Evolutionary conservation across 495 filamentous ascomycete genomes (phyloP).

Genomic region (Amorphotheca resinae): DNA sequence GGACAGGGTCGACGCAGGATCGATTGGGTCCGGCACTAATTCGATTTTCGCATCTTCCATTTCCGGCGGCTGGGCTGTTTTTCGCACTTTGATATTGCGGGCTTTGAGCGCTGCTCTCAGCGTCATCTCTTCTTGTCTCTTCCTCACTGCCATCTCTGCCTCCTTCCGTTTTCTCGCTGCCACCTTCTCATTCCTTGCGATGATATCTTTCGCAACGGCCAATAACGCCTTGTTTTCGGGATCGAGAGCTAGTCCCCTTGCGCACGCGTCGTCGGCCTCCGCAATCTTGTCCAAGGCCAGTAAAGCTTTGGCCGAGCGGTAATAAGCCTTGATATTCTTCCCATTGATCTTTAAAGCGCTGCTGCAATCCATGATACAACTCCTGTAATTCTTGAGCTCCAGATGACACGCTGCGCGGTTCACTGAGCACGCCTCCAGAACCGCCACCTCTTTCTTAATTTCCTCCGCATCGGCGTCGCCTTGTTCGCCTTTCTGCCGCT

Average conservation of each 20-base stretch:
- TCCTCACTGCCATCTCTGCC: slow-evolving; percentile 38
- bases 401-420: slow-evolving; percentile 85
- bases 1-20: slow-evolving; percentile 53
- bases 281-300: slow-evolving; percentile 56
- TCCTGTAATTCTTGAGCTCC: slow-evolving; percentile 60
- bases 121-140: slow-evolving; percentile 41
- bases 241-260: slow-evolving; percentile 58
- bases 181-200: slow-evolving; percentile 31
- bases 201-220: slow-evolving; percentile 39
- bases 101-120: slow-evolving; percentile 60
- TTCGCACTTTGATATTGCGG: slow-evolving; percentile 52
- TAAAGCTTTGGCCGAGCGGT: slow-evolving; percentile 66
- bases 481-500: slow-evolving; percentile 21
- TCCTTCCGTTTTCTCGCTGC: slow-evolving; percentile 28
- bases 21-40: slow-evolving; percentile 60
- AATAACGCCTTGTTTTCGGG: slow-evolving; percentile 43
- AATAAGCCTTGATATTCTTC: slow-evolving; percentile 74
- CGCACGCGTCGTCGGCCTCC: slow-evolving; percentile 66
- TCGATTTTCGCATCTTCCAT: slow-evolving; percentile 64
- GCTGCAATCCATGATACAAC: slow-evolving; percentile 69
- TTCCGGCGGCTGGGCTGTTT: slow-evolving; percentile 61
- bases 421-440: slow-evolving; percentile 64
- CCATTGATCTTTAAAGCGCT: slow-evolving; percentile 66
- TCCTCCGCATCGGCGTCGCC: slow-evolving; percentile 32
- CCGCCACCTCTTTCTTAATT: slow-evolving; percentile 38